A percentile compares a stretch with the other conserved stretches of the same genome.
phyloP scores from a whole-genome alignment of 2,329 filamentous ascomycete genomes.

The Hymenoscyphus repandus region DNA sequence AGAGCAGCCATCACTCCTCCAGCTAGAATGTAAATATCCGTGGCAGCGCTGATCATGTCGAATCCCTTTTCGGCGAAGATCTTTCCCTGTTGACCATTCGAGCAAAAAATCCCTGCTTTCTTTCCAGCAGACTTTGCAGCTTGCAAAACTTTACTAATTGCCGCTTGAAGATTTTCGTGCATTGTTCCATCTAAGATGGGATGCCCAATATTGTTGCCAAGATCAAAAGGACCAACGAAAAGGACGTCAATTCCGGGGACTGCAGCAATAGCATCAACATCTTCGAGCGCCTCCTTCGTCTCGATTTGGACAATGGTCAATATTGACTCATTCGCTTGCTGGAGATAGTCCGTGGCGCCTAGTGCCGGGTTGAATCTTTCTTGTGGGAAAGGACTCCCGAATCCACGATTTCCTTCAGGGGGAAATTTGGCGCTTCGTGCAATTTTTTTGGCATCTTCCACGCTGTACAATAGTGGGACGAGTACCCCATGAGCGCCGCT shows the following conservation, averaged over 20 bases:
- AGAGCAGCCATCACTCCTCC: slow-evolving; percentile 42
- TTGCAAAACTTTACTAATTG: slow-evolving; percentile 51
- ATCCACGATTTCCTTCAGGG: slow-evolving; percentile 47
- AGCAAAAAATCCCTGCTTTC: slow-evolving; percentile 58
- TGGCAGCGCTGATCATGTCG: slow-evolving; percentile 55
- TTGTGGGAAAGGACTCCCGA: slow-evolving; percentile 51
- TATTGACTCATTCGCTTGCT: slow-evolving; percentile 51
- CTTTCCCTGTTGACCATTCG: slow-evolving; percentile 50
- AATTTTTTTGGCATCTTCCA: slow-evolving; percentile 45
- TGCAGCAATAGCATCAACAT: slow-evolving; percentile 56
- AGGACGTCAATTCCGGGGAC: slow-evolving; percentile 57
- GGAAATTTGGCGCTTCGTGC: slow-evolving; percentile 52
- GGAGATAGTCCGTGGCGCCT: slow-evolving; percentile 50
- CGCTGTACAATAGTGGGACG: slow-evolving; percentile 49
- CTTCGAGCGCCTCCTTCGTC: slow-evolving; percentile 55
- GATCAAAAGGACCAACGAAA: slow-evolving; percentile 62
- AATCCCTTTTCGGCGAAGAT: slow-evolving; percentile 51
- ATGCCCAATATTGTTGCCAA: slow-evolving; percentile 56
- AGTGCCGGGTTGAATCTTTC: slow-evolving; percentile 43
- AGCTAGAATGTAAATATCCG: slow-evolving; percentile 50
- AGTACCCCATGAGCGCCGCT: slow-evolving; percentile 52
- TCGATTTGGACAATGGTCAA: slow-evolving; percentile 66
- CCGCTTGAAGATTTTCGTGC: slow-evolving; percentile 51
- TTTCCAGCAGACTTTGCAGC: slow-evolving; percentile 59
- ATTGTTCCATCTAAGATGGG: slow-evolving; percentile 58